These are phyloP conservation scores for Laguncularia racemosa DNA, from an alignment of 345 rosid genomes.

Conservation along the genomic window DNA sequence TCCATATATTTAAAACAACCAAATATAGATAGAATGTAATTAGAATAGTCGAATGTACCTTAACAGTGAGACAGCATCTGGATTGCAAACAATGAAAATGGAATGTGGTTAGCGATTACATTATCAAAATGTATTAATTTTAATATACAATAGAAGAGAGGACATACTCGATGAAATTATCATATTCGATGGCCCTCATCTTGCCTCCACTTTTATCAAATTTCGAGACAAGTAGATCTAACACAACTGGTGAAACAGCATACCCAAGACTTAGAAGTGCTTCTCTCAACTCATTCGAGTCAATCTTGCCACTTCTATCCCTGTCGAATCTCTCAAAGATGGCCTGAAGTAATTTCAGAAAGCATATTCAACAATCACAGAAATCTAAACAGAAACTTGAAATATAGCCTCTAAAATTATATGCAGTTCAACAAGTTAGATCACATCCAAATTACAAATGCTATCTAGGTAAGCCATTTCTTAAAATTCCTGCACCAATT, in stretches of 20 bases:
- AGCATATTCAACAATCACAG: not conserved
- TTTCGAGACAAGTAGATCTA: constrained; percentile 80
- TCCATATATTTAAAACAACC: not conserved
- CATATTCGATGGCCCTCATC: constrained; percentile 74
- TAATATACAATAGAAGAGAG: not conserved
- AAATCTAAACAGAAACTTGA: not conserved
- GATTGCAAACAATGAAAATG: constrained; percentile 7
- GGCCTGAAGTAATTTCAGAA: constrained; percentile 27
- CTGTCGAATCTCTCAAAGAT: constrained; percentile 80
- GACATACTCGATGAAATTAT: constrained; percentile 90
- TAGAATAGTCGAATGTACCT: constrained; percentile 32
- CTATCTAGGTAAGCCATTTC: no score
- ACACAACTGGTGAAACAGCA: constrained; percentile 58
- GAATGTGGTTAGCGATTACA: not conserved
- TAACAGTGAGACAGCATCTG: constrained; percentile 96
- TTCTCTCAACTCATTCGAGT: constrained; percentile 68
- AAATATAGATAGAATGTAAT: not conserved
- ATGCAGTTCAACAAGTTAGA: no score
- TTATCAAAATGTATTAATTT: not conserved
- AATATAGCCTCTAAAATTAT: not conserved
- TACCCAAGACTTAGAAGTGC: constrained; percentile 84
- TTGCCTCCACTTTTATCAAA: constrained; percentile 78
- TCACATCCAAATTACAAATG: no score
- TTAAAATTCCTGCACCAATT: not conserved
- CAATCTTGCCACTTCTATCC: constrained; percentile 85